Base-by-base conservation (phyloP, 2,329 filamentous ascomycete genomes). In the Teratosphaeria zuluensis region DNA sequence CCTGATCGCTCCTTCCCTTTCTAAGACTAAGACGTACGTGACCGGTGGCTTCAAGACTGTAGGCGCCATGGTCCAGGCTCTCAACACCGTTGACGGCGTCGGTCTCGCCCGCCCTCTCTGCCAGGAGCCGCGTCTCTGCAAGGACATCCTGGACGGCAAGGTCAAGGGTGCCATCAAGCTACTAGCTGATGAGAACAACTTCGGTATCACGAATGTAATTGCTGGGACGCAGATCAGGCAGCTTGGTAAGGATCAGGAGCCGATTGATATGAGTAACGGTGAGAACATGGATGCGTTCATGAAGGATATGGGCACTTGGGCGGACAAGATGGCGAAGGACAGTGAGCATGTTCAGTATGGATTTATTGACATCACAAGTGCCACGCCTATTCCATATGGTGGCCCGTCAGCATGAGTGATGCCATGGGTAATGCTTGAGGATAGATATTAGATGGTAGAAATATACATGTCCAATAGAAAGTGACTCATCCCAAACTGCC, bases 11-110 rank as follows among this genome's bases (percentile, higher is more conserved):
- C 69, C 79, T 33, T 70, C 68, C 9, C 69, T 82, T 48, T 74
- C 61, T 0, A 78, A 80, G 68, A 86, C 82, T 0, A 82, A 78
- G 66, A 77, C 75, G 0, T 86, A 83, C 63, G 73, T 86, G 16
- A 85, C 82, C 0, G 84, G 83, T 30, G 84, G 83, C 0, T 73
- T 86, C 61, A 77, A 79, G 57, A 80, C 79, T 0, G 78, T 76
- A 3, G 73, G 71, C 21, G 84, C 78, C 2, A 85, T 87, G 83
- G 78, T 81, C 14, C 71, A 75, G n/a, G 83, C 81, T 0, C 73
- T 86, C 2, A 65, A 80, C 2, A 76, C 77, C 0, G 80, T 86
- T 3, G 79, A 87, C 63, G 84, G 84, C 21, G 74, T 87, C 8
- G 84, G 84, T 0, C 72, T 87, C 21, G 85, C 74, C 0, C 76